These are phyloP conservation scores for Apiospora koreana DNA, from an alignment of 2,329 filamentous ascomycete species.

Conservation along the genomic window DNA sequence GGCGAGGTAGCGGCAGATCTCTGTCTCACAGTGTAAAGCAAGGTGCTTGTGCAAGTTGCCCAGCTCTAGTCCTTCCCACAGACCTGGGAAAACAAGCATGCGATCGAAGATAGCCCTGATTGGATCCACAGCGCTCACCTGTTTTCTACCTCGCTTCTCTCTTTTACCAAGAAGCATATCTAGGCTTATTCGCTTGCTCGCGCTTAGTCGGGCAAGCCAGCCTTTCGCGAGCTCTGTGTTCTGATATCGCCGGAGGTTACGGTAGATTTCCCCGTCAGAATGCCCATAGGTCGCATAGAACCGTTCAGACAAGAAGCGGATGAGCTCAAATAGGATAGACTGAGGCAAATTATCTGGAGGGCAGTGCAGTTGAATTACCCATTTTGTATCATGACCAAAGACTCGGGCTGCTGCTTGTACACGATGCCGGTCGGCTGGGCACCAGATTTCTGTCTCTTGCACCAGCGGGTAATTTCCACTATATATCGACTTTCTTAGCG, in stretches of 20 bases:
- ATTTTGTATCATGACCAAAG: background rate
- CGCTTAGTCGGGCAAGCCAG: background rate
- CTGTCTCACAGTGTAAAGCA: background rate
- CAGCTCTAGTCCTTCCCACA: background rate
- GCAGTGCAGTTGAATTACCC: background rate
- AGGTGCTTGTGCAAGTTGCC: background rate
- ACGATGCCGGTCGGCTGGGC: background rate
- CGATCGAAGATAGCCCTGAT: background rate
- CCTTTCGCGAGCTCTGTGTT: background rate
- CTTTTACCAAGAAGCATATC: background rate
- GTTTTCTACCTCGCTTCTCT: background rate
- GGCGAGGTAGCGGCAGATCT: background rate
- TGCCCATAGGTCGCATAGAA: background rate
- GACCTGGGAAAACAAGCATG: background rate
- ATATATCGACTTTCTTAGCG: background rate
- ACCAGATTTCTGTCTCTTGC: background rate
- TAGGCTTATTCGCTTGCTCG: background rate
- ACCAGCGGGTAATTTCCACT: background rate
- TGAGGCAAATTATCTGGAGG: background rate
- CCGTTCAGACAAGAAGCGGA: background rate
- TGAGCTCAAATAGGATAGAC: background rate
- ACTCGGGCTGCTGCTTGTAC: background rate
- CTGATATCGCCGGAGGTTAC: background rate
- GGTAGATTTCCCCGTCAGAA: background rate
- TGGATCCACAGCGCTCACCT: background rate